phyloP scores from a whole-genome alignment of 1,139 yeast species.

The Scheffersomyces insectosa region DNA sequence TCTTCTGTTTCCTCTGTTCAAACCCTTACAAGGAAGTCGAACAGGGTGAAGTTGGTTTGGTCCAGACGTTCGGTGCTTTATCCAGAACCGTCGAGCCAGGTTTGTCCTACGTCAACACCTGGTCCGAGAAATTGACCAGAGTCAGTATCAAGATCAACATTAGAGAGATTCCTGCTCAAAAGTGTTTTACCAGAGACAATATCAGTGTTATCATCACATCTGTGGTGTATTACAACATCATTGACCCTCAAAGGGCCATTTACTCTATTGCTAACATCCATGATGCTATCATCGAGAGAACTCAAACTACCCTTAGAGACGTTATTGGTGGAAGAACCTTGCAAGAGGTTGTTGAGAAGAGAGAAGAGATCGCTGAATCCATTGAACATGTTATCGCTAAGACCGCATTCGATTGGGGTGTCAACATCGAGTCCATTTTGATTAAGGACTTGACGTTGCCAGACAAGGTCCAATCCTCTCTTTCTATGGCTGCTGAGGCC shows the following conservation, averaged over 20 bases:
- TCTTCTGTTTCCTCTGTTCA: slow-evolving; percentile 60
- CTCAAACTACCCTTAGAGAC: slow-evolving; percentile 74
- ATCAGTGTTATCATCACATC: slow-evolving; percentile 63
- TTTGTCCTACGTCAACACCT: slow-evolving; percentile 61
- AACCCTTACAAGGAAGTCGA: slow-evolving; percentile 64
- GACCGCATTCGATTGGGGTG: slow-evolving; percentile 75
- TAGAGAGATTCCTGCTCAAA: slow-evolving; percentile 65
- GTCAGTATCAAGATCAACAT: slow-evolving; percentile 63
- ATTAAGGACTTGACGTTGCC: slow-evolving; percentile 69
- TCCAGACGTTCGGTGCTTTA: slow-evolving; percentile 69
- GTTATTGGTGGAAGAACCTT: slow-evolving; percentile 67
- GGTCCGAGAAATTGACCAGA: slow-evolving; percentile 56
- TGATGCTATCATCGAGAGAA: slow-evolving; percentile 65
- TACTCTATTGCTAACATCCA: slow-evolving; percentile 59
- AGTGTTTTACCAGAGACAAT: slow-evolving; percentile 71
- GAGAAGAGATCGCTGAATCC: slow-evolving; percentile 70
- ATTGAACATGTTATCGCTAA: slow-evolving; percentile 64
- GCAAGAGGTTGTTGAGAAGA: slow-evolving; percentile 74
- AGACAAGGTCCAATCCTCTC: slow-evolving; percentile 56
- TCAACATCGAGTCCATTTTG: slow-evolving; percentile 64
- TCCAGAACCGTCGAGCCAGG: slow-evolving; percentile 73
- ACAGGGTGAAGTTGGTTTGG: slow-evolving; percentile 72
- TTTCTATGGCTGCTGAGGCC: slow-evolving; percentile 77
- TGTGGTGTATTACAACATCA: slow-evolving; percentile 67
- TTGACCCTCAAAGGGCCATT: slow-evolving; percentile 69